Evolutionary conservation across 2,329 filamentous ascomycete species (phyloP), one percentile per base, ranked within the genome.

Genomic region (Trichoderma arundinaceum): DNA sequence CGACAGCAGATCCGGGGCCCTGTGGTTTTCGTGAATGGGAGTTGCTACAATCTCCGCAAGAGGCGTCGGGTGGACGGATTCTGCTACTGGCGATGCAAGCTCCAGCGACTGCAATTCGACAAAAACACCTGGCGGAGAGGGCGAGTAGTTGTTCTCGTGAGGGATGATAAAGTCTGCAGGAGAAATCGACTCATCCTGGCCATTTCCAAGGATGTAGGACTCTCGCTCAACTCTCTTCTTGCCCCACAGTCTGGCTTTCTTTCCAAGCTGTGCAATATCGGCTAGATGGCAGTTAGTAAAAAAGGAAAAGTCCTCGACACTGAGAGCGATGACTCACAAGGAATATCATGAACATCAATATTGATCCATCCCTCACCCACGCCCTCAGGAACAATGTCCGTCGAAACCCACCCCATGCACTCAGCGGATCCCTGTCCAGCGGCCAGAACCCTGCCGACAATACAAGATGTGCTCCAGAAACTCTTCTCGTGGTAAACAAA

Each of bases 321-420:
- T n/a, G 22, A 12, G 51, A 17, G 49, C 43, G 38, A 5, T 57
- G 49, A 71, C 81, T 77, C 77, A 84, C 84, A 84, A 46, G 78
- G 75, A 32, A 86, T 79, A 59, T 85, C 80, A 59, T 86, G 82
- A 13, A 83, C 82, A 22, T 86, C 82, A 53, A 89, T 81, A 65
- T 86, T 83, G 17, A 88, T 75, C 85, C 87, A 89, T 9, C 86
- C 85, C 53, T 87, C 83, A 7, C 75, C 77, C 15, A 83, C 71
- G 0, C 81, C 83, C 12, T 79, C 73, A 0, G 87, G 87, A 1
- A 82, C 71, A 17, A 89, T 80, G 61, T 87, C 84, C 35, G 84
- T 88, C 10, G 86, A 88, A 61, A 90, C 80, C 88, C 88, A 89
- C 59, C 88, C 88, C 86, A 90, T 87, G 72, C 88, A 88, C 72